Evolutionary conservation across 495 filamentous ascomycete genomes (phyloP).

Genomic region (Podospora pseudocomata): DNA sequence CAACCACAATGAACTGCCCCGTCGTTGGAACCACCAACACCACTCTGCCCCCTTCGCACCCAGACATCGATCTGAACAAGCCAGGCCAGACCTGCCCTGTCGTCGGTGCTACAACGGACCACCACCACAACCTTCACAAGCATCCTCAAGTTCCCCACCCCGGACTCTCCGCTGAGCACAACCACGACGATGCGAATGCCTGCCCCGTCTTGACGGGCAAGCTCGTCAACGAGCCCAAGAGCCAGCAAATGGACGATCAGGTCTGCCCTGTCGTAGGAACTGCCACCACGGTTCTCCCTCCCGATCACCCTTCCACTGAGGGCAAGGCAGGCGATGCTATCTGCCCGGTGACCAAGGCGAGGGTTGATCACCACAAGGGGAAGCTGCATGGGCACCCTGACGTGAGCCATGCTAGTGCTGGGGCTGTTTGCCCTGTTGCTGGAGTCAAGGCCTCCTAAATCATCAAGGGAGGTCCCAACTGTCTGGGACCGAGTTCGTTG

Average conservation of each 20-base stretch:
- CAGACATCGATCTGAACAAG: slow-evolving; percentile 11
- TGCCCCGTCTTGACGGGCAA: slow-evolving; percentile 39
- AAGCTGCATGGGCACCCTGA: slow-evolving; percentile 41
- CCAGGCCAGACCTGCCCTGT: slow-evolving; percentile 26
- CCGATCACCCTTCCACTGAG: slow-evolving; percentile 43
- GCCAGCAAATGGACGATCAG: slow-evolving; percentile 44
- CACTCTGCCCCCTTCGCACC: slow-evolving; percentile 8
- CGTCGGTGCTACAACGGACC: slow-evolving; percentile 45
- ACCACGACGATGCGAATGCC: slow-evolving; percentile 39
- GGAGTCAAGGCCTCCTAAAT: slow-evolving; percentile 21
- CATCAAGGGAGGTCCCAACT: not conserved
- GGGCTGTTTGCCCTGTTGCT: slow-evolving; percentile 43
- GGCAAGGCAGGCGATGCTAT: slow-evolving; percentile 41
- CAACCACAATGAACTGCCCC: slow-evolving; percentile 28
- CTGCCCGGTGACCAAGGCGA: slow-evolving; percentile 50
- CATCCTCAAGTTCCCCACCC: slow-evolving; percentile 39
- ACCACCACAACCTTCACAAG: slow-evolving; percentile 43
- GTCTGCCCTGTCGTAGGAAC: slow-evolving; percentile 48
- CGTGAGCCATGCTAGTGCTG: slow-evolving; percentile 25
- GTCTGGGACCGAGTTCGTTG: not conserved
- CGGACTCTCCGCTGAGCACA: slow-evolving; percentile 17
- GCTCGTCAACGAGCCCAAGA: slow-evolving; percentile 42
- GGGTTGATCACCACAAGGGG: slow-evolving; percentile 46
- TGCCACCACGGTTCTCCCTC: slow-evolving; percentile 44
- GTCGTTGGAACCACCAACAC: slow-evolving; percentile 41